Conservation (phyloP, 2,329 filamentous ascomycete species). For the Sclerotinia spermophila region DNA sequence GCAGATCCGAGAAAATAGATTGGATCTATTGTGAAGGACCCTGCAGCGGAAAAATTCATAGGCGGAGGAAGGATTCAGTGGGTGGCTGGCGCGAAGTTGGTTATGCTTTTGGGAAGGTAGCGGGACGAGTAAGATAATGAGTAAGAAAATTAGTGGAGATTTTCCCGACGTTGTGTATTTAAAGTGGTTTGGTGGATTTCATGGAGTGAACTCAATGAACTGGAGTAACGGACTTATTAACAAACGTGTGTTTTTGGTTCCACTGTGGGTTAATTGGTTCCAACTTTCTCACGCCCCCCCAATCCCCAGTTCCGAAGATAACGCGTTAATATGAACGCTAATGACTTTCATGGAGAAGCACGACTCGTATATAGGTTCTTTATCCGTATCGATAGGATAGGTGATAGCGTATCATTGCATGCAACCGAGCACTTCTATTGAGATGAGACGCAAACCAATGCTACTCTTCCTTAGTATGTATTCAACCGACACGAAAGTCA, state of each 20-base stretch:
- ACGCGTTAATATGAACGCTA: neutral
- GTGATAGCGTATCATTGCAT: neutral
- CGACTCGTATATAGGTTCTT: neutral
- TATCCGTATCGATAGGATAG: neutral
- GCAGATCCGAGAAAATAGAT: conserved; percentile 15
- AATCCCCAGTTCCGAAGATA: conserved; percentile 4
- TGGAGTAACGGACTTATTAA: neutral
- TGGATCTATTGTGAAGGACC: conserved; percentile 11
- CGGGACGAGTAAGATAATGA: neutral
- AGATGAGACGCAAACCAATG: neutral
- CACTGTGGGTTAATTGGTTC: neutral
- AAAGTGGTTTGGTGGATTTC: conserved; percentile 12
- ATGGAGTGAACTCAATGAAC: neutral
- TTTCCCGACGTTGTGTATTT: conserved; percentile 3
- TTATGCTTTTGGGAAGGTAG: neutral
- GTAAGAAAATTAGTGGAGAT: neutral
- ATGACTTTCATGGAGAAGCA: neutral
- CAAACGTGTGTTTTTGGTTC: neutral
- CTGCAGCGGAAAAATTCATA: conserved; percentile 18
- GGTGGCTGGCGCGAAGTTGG: conserved; percentile 15
- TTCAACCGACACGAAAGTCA: neutral
- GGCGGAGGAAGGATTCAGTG: conserved; percentile 6
- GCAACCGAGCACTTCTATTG: neutral
- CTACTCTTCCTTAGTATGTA: neutral
- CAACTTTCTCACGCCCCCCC: neutral